Conservation (phyloP, 352 stramenopile genomes). For the Phytophthora aleatoria region DNA sequence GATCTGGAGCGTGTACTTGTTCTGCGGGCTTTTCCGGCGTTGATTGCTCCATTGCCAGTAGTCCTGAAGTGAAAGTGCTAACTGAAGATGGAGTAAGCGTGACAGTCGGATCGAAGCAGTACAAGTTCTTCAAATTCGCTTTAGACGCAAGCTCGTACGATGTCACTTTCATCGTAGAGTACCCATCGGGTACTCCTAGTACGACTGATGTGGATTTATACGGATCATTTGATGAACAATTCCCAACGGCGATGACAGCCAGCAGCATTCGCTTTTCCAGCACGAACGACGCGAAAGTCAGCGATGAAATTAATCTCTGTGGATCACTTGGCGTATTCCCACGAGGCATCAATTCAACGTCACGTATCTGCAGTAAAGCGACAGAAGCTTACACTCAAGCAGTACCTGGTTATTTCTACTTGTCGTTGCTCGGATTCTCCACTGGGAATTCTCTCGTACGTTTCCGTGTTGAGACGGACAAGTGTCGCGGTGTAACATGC, state of each 20-base stretch:
- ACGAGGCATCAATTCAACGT: slow-evolving; percentile 56
- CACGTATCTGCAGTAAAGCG: slow-evolving; percentile 56
- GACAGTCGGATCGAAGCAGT: slow-evolving; percentile 52
- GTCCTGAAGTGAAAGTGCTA: slow-evolving; percentile 37
- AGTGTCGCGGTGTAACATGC: slow-evolving; percentile 66
- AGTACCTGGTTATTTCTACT: slow-evolving; percentile 71
- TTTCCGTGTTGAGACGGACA: slow-evolving; percentile 62
- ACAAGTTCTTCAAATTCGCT: slow-evolving; percentile 75
- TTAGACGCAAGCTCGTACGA: slow-evolving; percentile 70
- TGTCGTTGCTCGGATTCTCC: slow-evolving; percentile 68
- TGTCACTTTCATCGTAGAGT: slow-evolving; percentile 62
- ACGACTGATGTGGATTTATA: slow-evolving; percentile 68
- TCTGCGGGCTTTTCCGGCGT: slow-evolving; percentile 48
- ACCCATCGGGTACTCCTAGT: slow-evolving; percentile 16
- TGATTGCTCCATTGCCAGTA: slow-evolving; percentile 27
- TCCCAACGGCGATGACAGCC: slow-evolving; percentile 55
- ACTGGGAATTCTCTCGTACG: slow-evolving; percentile 33
- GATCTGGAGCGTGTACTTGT: slow-evolving; percentile 66
- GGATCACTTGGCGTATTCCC: slow-evolving; percentile 70
- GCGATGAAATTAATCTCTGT: slow-evolving; percentile 72
- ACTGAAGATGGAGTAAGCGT: slow-evolving; percentile 32
- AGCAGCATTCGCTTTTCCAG: slow-evolving; percentile 59
- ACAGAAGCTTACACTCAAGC: slow-evolving; percentile 57
- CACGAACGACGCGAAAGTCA: slow-evolving; percentile 40
- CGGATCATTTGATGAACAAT: slow-evolving; percentile 69